Percentiles rank a stretch among this genome's conserved stretches.
These are phyloP conservation scores for Microascus cirrosus DNA, from an alignment of 2,329 filamentous ascomycete genomes.

Conservation along the genomic window DNA sequence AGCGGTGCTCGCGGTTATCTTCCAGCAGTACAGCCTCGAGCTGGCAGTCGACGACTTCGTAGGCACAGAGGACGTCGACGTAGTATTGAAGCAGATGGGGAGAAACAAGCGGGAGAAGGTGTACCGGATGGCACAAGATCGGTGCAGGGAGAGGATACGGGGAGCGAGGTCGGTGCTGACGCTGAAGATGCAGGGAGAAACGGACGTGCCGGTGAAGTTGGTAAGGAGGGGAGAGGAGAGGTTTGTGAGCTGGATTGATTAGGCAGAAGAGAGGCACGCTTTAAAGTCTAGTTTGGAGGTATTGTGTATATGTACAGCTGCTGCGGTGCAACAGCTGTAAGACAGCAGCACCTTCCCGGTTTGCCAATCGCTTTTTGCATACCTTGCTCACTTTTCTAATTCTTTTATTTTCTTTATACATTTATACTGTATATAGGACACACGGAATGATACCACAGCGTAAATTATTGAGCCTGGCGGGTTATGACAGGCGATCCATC, in stretches of 20 bases:
- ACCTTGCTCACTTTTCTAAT: too few relatives aligned
- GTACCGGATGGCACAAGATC: slow-evolving; percentile 50
- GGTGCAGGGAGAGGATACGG: slow-evolving; percentile 38
- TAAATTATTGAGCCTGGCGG: too few relatives aligned
- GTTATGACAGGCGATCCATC: too few relatives aligned
- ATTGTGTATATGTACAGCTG: too few relatives aligned
- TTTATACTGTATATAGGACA: too few relatives aligned
- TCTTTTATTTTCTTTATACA: too few relatives aligned
- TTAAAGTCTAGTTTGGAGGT: neutral
- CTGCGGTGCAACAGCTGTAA: too few relatives aligned
- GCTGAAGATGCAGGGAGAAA: slow-evolving; percentile 53
- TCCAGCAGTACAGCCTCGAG: slow-evolving; percentile 55
- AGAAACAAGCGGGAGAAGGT: slow-evolving; percentile 32
- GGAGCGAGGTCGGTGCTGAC: slow-evolving; percentile 56
- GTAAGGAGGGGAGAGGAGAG: slow-evolving; percentile 59
- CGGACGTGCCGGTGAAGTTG: slow-evolving; percentile 54
- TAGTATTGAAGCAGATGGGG: slow-evolving; percentile 41
- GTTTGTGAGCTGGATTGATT: slow-evolving; percentile 28
- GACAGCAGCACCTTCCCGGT: too few relatives aligned
- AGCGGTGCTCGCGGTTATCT: slow-evolving; percentile 41
- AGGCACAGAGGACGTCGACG: slow-evolving; percentile 21
- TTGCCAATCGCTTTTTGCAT: too few relatives aligned
- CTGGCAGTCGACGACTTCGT: slow-evolving; percentile 51
- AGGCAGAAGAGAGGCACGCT: neutral
- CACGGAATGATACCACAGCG: too few relatives aligned